Evolutionary conservation across 225 moss, liverwort and hornwort species (phyloP).

Genomic region (Sphagnum tenellum): DNA sequence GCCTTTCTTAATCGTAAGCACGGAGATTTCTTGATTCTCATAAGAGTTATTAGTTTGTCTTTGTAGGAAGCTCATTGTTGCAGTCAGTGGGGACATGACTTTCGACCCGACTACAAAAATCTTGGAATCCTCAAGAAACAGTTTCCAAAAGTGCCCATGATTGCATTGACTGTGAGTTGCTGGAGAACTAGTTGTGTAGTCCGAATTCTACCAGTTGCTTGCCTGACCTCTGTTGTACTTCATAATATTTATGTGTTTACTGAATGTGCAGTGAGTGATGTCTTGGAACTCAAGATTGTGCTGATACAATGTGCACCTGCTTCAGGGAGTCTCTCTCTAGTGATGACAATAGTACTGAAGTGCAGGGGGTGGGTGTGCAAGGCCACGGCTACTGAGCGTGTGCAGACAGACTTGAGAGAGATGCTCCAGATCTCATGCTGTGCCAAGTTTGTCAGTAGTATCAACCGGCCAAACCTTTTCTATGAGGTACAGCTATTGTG

Average conservation of each 20-base stretch:
- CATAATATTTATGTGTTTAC: no score
- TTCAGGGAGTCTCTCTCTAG: not conserved
- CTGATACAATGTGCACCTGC: no score
- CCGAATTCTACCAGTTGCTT: not conserved
- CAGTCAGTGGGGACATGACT: constrained; percentile 99
- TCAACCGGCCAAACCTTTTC: constrained; percentile 89
- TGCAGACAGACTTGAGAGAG: constrained; percentile 80
- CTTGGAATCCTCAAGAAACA: constrained; percentile 93
- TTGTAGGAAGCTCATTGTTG: constrained; percentile 99
- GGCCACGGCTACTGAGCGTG: constrained; percentile 98
- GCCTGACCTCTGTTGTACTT: not conserved
- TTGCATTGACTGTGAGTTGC: constrained; percentile 88
- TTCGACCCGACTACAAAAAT: constrained; percentile 94
- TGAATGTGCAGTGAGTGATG: no score
- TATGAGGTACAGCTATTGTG: constrained; percentile 57
- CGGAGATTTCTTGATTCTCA: no score
- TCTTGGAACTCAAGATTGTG: no score
- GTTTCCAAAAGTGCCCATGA: constrained; percentile 90
- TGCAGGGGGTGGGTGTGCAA: constrained; percentile 31
- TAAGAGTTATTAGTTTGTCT: no score
- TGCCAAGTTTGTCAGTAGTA: constrained; percentile 89
- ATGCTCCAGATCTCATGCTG: constrained; percentile 84
- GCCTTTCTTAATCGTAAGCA: no score
- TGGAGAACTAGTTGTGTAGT: not conserved
- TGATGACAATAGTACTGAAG: constrained; percentile 6